Conservation (phyloP, 2,329 filamentous ascomycete genomes). For the Juglanconis oblonga region DNA sequence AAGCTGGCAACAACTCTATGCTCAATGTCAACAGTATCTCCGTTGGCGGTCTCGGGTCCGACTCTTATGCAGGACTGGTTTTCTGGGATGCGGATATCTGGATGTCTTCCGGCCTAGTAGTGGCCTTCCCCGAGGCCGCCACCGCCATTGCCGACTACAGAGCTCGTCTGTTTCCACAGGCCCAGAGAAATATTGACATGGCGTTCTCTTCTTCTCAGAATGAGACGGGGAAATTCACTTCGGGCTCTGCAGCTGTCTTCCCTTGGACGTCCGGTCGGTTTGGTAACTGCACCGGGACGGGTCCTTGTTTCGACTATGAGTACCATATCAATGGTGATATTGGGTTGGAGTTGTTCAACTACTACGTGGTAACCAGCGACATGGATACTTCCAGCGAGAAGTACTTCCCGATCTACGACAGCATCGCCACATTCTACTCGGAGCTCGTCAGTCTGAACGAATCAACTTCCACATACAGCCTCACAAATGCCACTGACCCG, state of each 20-base stretch:
- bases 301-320: constrained; percentile 14
- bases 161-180: constrained; percentile 9
- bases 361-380: constrained; percentile 12
- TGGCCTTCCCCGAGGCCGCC: constrained; percentile 14
- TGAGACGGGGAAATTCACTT: constrained; percentile 33
- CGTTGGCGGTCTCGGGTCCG: constrained; percentile 29
- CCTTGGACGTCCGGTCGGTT: constrained; percentile 16
- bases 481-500: constrained; percentile 69
- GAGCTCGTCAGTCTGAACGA: constrained; percentile 60
- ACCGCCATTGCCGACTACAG: constrained; percentile 9
- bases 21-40: constrained; percentile 21
- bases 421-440: constrained; percentile 58
- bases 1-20: constrained; percentile 36
- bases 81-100: constrained; percentile 19
- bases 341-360: constrained; percentile 13
- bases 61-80: constrained; percentile 13
- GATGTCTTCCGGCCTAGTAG: constrained; percentile 9
- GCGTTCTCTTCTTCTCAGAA: constrained; percentile 39
- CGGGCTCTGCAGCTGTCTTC: constrained; percentile 4
- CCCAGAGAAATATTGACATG: constrained; percentile 14
- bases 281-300: constrained; percentile 8
- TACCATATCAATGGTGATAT: constrained; percentile 19
- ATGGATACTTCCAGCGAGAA: constrained; percentile 22
- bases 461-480: constrained; percentile 39
- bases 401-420: constrained; percentile 62